Base-by-base conservation (phyloP, 805 yeast species). In the Yamadazyma philogaea region DNA sequence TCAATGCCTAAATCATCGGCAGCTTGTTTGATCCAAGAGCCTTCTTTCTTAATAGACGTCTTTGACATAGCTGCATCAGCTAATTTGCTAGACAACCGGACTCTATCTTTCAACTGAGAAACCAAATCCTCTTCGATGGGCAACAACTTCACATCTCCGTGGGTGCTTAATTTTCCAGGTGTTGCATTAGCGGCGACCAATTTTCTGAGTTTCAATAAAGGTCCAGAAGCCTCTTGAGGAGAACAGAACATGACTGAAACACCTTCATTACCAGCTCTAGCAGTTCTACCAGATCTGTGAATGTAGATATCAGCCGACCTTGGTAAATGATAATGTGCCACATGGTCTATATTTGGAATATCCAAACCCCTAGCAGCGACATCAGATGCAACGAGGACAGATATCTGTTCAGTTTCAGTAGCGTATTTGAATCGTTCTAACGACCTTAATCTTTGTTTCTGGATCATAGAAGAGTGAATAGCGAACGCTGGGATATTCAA, bases 301-400 rank as follows among this genome's bases (percentile, higher is more conserved):
- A 93, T 82, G 58, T 93, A 93, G 39, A 88, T 81, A 57, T 93
- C 99, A 0, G 97, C 97, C 12, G 95, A 75, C 48, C 98, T 75
- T 8, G 99, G 98, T 48, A 93, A 73, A 64, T 93, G 97, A 58
- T 91, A 93, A 63, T 93, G 99, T 16, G 91, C 86, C 37, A 93
- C 98, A 62, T 93, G 98, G 53, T 89, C 83, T 39, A 93, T 90
- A 36, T 77, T 78, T 2, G 95, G 84, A 42, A 93, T 88, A 72
- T 93, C 99, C 46, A 93, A 74, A 46, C 99, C 99, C 72, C 99
- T 79, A 3, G 99, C 99, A 2, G 99, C 99, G 35, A 93, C 98
- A 64, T 93, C 99, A 3, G 98, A 88, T 1, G 97, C 96, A 40
- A 93, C 77, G 42, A 93, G 70, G 2, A 90, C 90, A 0, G 86